These are phyloP conservation scores for Sanghuangporus sanghuang DNA, from an alignment of 1,284 basidiomycete species.

Conservation along the genomic window DNA sequence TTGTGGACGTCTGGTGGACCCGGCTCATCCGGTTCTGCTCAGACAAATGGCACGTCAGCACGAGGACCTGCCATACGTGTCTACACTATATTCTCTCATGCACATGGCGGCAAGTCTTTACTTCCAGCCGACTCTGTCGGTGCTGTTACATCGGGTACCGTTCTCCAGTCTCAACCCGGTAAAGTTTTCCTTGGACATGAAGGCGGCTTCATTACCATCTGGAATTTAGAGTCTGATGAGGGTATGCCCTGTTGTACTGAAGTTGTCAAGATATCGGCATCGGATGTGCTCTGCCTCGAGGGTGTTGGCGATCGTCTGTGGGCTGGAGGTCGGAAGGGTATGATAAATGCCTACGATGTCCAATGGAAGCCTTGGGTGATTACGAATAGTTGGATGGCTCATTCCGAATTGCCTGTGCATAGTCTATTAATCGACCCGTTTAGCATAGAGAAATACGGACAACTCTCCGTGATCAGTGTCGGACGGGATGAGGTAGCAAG, in stretches of 20 bases:
- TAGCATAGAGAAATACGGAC: slow-evolving; percentile 58
- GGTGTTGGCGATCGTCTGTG: slow-evolving; percentile 81
- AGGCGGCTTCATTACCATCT: slow-evolving; percentile 82
- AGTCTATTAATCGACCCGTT: slow-evolving; percentile 68
- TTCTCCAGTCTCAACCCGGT: slow-evolving; percentile 65
- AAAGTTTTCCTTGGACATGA: slow-evolving; percentile 90
- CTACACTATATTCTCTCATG: slow-evolving; percentile 64
- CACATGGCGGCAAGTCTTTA: slow-evolving; percentile 43
- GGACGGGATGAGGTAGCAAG: slow-evolving; percentile 73
- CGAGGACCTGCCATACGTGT: slow-evolving; percentile 72
- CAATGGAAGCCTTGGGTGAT: slow-evolving; percentile 71
- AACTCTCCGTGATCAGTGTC: slow-evolving; percentile 72
- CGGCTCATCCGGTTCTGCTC: slow-evolving; percentile 30
- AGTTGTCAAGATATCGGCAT: slow-evolving; percentile 73
- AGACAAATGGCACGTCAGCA: slow-evolving; percentile 35
- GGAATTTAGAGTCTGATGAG: slow-evolving; percentile 51
- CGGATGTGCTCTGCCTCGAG: slow-evolving; percentile 73
- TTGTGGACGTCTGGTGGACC: slow-evolving; percentile 70
- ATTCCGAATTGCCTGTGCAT: slow-evolving; percentile 74
- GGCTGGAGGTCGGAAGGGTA: slow-evolving; percentile 80
- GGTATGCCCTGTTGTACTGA: slow-evolving; percentile 57
- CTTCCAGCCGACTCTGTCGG: slow-evolving; percentile 64
- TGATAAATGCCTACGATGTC: slow-evolving; percentile 82
- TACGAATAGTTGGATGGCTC: slow-evolving; percentile 89
- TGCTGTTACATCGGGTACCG: slow-evolving; percentile 75